Base-by-base conservation (phyloP, 2,329 filamentous ascomycete genomes). In the Botrytis porri region DNA sequence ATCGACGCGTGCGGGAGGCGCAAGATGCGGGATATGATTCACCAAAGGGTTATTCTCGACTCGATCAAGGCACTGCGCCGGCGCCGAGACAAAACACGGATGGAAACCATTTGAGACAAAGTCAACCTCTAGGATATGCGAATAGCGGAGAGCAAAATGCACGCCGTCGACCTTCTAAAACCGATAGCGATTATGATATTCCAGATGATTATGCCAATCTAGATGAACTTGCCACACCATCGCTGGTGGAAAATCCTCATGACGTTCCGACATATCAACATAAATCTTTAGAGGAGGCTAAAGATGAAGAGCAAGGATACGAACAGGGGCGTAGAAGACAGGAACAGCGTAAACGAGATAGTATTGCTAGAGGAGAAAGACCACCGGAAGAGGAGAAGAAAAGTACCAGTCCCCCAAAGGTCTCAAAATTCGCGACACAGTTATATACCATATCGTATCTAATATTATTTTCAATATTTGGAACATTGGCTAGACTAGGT, bases 401-500 rank as follows among this genome's bases (percentile, higher is more conserved):
- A 61, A 64, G 63, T 45, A 60, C 74, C 43, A 74, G 61, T 12
- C n/a, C n/a, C 65, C 70, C 74, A 37, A 71, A 76, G 35, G 81
- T 86, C 37, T 90, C 89, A 1, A 84, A 82, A 73, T 79, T 84
- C 41, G 84, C 84, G 14, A 91, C 88, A 1, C 83, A 89, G 78
- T 77, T 92, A 74, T 93, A 94, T 82, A 94, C 90, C 2, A 80
- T 94, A 74, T 94, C 93, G 0, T 93, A 97, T 81, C 88, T 98
- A 37, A 85, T 97, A 73, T 86, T 98, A 79, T 98, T 97, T 82
- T 90, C 95, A 29, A 87, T 98, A 29, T 83, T 95, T 57, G 95
- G 95, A 51, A 96, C 94, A 0, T 87, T 98, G 39, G 93, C 94
- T 0, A 89, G 95, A 18, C 84, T 98, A 0, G 95, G 94, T 6